phyloP scores from a whole-genome alignment of 2,329 filamentous ascomycete genomes.

The Diaporthe nobilis region DNA sequence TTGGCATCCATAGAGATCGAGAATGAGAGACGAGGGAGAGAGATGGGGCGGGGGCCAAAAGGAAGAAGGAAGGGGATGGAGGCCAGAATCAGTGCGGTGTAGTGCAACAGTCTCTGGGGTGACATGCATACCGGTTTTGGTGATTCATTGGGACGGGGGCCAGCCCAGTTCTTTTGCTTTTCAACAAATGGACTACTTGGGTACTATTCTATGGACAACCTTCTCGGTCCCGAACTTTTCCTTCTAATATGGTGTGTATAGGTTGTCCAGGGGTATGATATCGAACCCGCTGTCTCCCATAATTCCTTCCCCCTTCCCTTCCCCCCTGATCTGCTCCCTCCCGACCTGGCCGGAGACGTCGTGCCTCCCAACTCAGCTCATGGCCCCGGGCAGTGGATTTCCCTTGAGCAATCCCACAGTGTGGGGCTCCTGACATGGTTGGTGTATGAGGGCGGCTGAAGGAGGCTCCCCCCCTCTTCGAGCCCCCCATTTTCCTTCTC shows the following conservation, averaged over 20 bases:
- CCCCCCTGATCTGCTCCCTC: constrained; percentile 3
- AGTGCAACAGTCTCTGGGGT: background rate
- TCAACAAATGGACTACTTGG: constrained; percentile 26
- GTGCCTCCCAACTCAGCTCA: constrained; percentile 1
- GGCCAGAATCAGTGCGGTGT: background rate
- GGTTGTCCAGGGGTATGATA: constrained; percentile 8
- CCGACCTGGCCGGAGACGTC: background rate
- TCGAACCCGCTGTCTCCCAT: background rate
- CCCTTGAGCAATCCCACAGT: background rate
- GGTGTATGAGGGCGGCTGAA: constrained; percentile 4
- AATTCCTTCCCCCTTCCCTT: background rate
- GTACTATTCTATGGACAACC: constrained; percentile 26
- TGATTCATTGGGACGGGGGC: constrained; percentile 8
- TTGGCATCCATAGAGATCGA: background rate
- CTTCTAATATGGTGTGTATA: constrained; percentile 30
- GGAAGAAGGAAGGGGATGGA: too few species aligned
- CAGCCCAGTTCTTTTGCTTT: constrained; percentile 21
- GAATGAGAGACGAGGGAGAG: background rate
- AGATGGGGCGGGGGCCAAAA: too few species aligned
- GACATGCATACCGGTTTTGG: background rate
- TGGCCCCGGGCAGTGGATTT: background rate
- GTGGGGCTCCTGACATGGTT: background rate
- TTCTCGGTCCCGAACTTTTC: constrained; percentile 10
- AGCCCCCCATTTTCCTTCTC: constrained; percentile 3
- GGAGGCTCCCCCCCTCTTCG: constrained; percentile 2